These are phyloP conservation scores for Fusarium floridanum DNA, from an alignment of 2,329 filamentous ascomycete genomes.

Conservation along the genomic window DNA sequence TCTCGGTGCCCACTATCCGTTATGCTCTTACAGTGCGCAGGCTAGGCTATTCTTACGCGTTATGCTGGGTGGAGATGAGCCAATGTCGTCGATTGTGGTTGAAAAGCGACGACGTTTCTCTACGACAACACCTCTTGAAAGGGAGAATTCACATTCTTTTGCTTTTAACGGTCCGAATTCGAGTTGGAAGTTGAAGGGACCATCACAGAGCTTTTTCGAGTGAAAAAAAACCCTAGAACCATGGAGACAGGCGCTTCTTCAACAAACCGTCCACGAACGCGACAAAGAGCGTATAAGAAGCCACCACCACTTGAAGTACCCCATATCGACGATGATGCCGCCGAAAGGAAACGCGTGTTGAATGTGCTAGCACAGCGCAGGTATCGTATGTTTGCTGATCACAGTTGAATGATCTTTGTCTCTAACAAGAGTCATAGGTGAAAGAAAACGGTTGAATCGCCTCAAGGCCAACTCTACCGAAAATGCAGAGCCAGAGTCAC, in stretches of 20 bases:
- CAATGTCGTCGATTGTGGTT: constrained; percentile 18
- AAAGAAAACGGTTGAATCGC: constrained; percentile 50
- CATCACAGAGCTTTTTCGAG: neutral
- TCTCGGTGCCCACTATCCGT: constrained; percentile 46
- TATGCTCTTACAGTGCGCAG: constrained; percentile 45
- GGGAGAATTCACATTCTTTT: neutral
- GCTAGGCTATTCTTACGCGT: constrained; percentile 41
- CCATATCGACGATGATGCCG: constrained; percentile 63
- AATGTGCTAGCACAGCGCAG: constrained; percentile 68
- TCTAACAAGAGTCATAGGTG: constrained; percentile 42
- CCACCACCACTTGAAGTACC: constrained; percentile 59
- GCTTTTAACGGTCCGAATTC: neutral
- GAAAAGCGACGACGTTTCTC: constrained; percentile 28
- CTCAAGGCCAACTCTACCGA: constrained; percentile 36
- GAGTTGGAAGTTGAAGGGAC: neutral
- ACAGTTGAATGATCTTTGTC: neutral
- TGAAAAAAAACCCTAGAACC: constrained; percentile 5
- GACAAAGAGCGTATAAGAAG: constrained; percentile 58
- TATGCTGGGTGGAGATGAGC: constrained; percentile 45
- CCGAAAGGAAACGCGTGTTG: constrained; percentile 65
- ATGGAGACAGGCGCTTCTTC: constrained; percentile 12
- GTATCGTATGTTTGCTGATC: constrained; percentile 56
- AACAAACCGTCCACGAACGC: constrained; percentile 47
- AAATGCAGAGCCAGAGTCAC: constrained; percentile 2
- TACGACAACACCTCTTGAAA: neutral